phyloP scores from a whole-genome alignment of 306 rosid genomes.

The Pyrus bretschneideri region DNA sequence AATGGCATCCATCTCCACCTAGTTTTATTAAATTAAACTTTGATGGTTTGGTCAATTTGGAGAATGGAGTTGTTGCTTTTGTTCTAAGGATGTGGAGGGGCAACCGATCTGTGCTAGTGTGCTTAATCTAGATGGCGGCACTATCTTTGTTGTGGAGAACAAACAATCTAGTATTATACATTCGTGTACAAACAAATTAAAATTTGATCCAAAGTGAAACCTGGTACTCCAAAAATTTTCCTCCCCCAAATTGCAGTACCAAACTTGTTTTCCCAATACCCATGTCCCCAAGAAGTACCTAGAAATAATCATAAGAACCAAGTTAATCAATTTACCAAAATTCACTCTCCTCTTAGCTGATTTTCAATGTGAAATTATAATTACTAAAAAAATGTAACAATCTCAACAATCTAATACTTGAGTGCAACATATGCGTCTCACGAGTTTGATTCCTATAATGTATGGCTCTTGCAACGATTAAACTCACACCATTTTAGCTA shows the following conservation, averaged over 20 bases:
- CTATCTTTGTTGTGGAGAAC: background rate
- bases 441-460: too few relatives aligned
- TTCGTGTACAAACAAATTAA: background rate
- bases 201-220: constrained; percentile 16
- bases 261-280: constrained; percentile 86
- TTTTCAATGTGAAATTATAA: background rate
- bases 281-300: constrained; percentile 92
- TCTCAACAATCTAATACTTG: background rate
- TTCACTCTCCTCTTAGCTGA: background rate
- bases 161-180: background rate
- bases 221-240: constrained; percentile 81
- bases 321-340: background rate
- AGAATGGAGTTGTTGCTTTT: too few relatives aligned
- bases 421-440: too few relatives aligned
- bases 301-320: background rate
- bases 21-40: too few relatives aligned
- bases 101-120: too few relatives aligned
- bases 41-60: too few relatives aligned
- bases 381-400: background rate
- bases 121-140: too few relatives aligned
- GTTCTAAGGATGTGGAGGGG: too few relatives aligned
- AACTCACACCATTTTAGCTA: too few relatives aligned
- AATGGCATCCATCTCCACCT: too few relatives aligned
- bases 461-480: too few relatives aligned
- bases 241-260: constrained; percentile 79